phyloP scores from a whole-genome alignment of 1,284 basidiomycete species.

The Xerocomus cyaneibrunnescens region DNA sequence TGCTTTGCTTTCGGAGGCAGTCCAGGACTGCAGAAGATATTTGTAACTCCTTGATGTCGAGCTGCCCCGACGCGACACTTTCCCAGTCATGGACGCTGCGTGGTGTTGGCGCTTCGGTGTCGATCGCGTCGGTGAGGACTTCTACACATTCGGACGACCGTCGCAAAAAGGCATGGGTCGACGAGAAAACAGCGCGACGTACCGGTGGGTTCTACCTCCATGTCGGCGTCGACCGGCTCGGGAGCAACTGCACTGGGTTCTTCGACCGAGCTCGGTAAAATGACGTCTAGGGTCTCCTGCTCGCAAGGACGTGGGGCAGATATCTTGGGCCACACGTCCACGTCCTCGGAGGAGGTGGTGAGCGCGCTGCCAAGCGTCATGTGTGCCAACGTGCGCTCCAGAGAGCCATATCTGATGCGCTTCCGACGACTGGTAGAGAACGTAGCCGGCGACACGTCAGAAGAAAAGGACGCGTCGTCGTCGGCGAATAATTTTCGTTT shows the following conservation, averaged over 20 bases:
- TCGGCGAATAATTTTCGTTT: constrained; percentile 47
- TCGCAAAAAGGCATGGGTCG: neutral
- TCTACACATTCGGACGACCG: neutral
- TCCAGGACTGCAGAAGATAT: constrained; percentile 48
- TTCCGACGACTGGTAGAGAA: constrained; percentile 38
- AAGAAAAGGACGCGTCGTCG: constrained; percentile 11
- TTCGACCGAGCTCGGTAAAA: constrained; percentile 45
- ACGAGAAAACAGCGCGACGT: neutral
- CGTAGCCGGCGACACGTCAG: constrained; percentile 12
- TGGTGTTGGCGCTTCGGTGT: neutral
- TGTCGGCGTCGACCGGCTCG: constrained; percentile 55
- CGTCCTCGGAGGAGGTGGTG: constrained; percentile 13
- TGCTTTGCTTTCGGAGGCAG: constrained; percentile 39
- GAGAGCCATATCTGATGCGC: constrained; percentile 47
- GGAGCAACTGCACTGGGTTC: constrained; percentile 39
- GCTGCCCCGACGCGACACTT: constrained; percentile 47
- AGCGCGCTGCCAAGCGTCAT: constrained; percentile 40
- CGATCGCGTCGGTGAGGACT: neutral
- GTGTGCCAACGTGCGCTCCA: constrained; percentile 59
- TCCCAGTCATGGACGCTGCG: constrained; percentile 6
- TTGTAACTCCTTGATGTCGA: constrained; percentile 28
- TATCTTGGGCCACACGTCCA: constrained; percentile 13
- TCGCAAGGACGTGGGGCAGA: constrained; percentile 5
- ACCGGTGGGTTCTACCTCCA: constrained; percentile 60
- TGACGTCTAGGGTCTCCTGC: constrained; percentile 18